A percentile compares a stretch with the other conserved stretches of the same genome.
Conservation (phyloP, 148 eudicot species). For the Heliamphora exappendiculata region DNA sequence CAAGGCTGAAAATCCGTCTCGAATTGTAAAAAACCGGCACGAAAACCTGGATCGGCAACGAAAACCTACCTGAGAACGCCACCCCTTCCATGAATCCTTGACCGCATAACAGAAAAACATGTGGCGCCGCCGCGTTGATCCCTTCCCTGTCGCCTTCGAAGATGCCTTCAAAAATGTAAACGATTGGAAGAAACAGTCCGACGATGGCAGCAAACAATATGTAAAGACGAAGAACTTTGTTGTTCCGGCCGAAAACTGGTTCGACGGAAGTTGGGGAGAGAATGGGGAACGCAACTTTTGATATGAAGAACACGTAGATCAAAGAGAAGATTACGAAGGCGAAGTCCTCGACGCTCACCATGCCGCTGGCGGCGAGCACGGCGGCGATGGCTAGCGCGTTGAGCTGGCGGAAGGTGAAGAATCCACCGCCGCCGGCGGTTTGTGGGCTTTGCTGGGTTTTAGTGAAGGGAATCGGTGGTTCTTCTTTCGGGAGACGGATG, state of each 20-base stretch:
- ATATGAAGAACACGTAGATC: constrained; percentile 46
- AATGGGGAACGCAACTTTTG: constrained; percentile 48
- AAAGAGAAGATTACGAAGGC: constrained; percentile 39
- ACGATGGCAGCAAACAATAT: constrained; percentile 34
- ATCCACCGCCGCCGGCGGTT: not conserved
- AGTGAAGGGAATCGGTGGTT: not conserved
- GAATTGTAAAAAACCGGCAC: constrained; percentile 76
- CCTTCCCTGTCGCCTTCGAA: constrained; percentile 53
- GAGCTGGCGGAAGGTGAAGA: constrained; percentile 45
- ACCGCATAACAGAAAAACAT: constrained; percentile 55
- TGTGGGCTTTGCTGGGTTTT: not conserved
- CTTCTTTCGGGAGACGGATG: constrained; percentile 4
- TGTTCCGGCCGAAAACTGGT: constrained; percentile 32
- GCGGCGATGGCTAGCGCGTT: constrained; percentile 35
- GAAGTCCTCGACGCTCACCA: constrained; percentile 38
- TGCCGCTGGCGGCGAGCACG: constrained; percentile 49
- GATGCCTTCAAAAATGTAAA: constrained; percentile 56
- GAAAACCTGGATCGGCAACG: constrained; percentile 63
- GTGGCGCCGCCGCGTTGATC: constrained; percentile 63
- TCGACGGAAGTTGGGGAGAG: constrained; percentile 8
- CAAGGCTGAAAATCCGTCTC: constrained; percentile 34
- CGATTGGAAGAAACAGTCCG: constrained; percentile 61
- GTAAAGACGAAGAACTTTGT: constrained; percentile 30
- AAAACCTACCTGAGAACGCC: constrained; percentile 37
- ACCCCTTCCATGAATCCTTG: constrained; percentile 78